Percentiles rank a stretch among this genome's conserved stretches.
phyloP scores from a whole-genome alignment of 73 alveolate species.

The Paramecium sonneborni region DNA sequence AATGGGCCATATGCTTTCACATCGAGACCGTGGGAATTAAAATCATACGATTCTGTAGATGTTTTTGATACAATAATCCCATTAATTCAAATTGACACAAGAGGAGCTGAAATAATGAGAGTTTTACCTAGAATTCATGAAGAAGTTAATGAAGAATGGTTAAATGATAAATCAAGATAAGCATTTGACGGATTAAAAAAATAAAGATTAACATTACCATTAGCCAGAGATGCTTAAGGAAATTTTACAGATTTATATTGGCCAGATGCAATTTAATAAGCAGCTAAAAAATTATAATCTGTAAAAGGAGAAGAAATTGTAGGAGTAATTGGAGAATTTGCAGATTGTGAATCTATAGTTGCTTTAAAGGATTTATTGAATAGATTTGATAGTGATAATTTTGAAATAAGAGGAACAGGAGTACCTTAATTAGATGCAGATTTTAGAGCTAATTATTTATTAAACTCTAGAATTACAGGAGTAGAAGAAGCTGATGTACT shows the following conservation, averaged over 20 bases:
- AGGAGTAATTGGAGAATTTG: constrained; percentile 84
- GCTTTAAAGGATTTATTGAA: constrained; percentile 85
- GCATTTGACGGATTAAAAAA: constrained; percentile 92
- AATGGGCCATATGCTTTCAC: constrained; percentile 87
- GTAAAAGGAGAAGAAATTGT: constrained; percentile 81
- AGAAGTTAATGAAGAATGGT: constrained; percentile 93
- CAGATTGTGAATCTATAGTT: constrained; percentile 82
- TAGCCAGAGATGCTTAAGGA: constrained; percentile 74
- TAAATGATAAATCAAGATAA: constrained; percentile 85
- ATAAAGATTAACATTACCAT: constrained; percentile 83
- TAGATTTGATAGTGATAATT: constrained; percentile 81
- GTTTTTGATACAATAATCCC: constrained; percentile 85
- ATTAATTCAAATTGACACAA: constrained; percentile 79
- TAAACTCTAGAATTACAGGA: constrained; percentile 86
- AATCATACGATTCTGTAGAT: constrained; percentile 80
- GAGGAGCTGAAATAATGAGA: constrained; percentile 92
- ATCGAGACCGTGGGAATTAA: constrained; percentile 94
- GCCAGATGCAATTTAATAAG: constrained; percentile 82
- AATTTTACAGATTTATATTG: constrained; percentile 77
- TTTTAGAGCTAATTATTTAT: constrained; percentile 85
- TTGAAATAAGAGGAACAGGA: constrained; percentile 77
- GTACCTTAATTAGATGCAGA: constrained; percentile 66
- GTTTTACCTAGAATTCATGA: constrained; percentile 89
- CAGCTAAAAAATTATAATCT: constrained; percentile 68
- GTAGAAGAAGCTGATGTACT: constrained; percentile 88